phyloP scores from a whole-genome alignment of 106 monocot genomes.

The Dendrobium officinale region DNA sequence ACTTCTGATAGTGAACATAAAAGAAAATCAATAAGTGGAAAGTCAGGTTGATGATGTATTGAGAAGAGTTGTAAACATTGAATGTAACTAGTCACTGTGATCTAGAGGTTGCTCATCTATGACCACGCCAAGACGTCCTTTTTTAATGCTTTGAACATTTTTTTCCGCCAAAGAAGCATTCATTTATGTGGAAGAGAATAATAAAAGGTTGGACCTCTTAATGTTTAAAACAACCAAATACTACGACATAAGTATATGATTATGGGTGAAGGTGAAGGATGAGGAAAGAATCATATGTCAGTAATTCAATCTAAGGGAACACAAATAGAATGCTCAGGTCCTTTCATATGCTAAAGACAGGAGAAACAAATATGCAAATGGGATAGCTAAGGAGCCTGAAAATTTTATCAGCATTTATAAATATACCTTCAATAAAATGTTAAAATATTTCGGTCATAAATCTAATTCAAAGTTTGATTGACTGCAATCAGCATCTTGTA shows the following conservation, averaged over 20 bases:
- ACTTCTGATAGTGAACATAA: neutral
- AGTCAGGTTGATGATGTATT: neutral
- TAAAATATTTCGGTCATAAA: neutral
- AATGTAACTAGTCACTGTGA: neutral
- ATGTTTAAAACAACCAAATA: neutral
- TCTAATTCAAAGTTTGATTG: neutral
- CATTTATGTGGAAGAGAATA: neutral
- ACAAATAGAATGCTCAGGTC: neutral
- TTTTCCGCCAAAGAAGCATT: neutral
- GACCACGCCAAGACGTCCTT: neutral
- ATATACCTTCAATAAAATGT: neutral
- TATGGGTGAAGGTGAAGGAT: neutral
- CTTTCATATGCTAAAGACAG: neutral
- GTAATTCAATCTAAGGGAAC: neutral
- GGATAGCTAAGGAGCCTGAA: neutral
- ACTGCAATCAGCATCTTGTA: neutral
- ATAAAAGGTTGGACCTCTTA: neutral
- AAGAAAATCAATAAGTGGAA: conserved; percentile 1
- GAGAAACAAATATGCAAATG: neutral
- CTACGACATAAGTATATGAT: neutral
- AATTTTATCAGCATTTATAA: neutral
- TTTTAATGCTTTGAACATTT: neutral
- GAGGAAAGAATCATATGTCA: neutral
- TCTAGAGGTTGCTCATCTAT: neutral
- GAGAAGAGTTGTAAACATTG: neutral